Evolutionary conservation across 2,329 filamentous ascomycete species (phyloP).

Genomic region (Penicillium thymicola): DNA sequence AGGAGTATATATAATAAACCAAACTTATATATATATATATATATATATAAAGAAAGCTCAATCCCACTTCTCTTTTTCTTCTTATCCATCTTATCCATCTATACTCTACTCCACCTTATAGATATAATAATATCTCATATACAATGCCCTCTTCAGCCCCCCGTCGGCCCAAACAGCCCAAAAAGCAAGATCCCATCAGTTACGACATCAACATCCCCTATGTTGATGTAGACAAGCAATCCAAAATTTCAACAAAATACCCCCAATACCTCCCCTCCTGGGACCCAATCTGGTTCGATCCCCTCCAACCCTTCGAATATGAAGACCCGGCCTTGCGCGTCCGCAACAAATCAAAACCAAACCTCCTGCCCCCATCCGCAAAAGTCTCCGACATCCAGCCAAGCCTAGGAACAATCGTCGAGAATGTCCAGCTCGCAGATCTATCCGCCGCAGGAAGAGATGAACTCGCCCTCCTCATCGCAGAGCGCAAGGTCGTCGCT

Average conservation of each 20-base stretch:
- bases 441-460: slow-evolving; percentile 49
- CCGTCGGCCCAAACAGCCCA: slow-evolving; percentile 29
- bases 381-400: slow-evolving; percentile 43
- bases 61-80: not conserved
- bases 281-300: slow-evolving; percentile 48
- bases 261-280: slow-evolving; percentile 48
- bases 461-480: slow-evolving; percentile 62
- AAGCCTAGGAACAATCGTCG: slow-evolving; percentile 41
- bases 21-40: too few relatives aligned
- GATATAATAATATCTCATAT: not conserved
- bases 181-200: slow-evolving; percentile 35
- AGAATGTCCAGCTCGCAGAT: slow-evolving; percentile 48
- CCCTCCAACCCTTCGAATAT: slow-evolving; percentile 45
- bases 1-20: not conserved
- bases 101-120: not conserved
- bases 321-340: slow-evolving; percentile 47
- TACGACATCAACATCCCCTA: slow-evolving; percentile 53
- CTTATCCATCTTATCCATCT: slow-evolving; percentile 10
- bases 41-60: slow-evolving; percentile 1
- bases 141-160: slow-evolving; percentile 35
- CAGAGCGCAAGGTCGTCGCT: slow-evolving; percentile 59
- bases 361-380: slow-evolving; percentile 31
- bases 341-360: slow-evolving; percentile 39
- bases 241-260: slow-evolving; percentile 40
- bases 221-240: slow-evolving; percentile 39